phyloP scores from a whole-genome alignment of 345 rosid species.

The Cardamine occulta region DNA sequence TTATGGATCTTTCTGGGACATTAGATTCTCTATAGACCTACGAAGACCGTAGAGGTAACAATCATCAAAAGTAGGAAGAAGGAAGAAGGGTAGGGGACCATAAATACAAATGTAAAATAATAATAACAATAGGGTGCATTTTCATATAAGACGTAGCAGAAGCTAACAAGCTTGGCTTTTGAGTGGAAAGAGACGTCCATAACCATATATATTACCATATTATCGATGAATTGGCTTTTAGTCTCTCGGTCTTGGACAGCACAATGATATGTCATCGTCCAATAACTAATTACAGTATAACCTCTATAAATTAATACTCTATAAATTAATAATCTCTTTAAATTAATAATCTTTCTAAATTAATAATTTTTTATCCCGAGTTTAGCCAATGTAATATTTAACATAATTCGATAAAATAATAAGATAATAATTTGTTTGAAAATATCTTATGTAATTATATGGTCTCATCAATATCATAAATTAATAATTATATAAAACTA shows the following conservation, averaged over 20 bases:
- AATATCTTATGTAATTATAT: too few species aligned
- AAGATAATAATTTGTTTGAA: too few species aligned
- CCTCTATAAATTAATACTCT: too few species aligned
- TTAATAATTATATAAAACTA: too few species aligned
- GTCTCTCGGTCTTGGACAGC: background rate
- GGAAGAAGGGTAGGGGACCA: conserved; percentile 22
- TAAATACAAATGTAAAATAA: background rate
- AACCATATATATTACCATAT: background rate
- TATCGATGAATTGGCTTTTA: background rate
- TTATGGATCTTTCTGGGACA: background rate
- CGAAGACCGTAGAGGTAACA: conserved; percentile 18
- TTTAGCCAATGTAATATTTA: too few species aligned
- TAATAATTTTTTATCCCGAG: too few species aligned
- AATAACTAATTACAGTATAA: too few species aligned
- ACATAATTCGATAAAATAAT: too few species aligned
- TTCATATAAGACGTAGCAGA: conserved; percentile 24
- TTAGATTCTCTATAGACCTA: background rate
- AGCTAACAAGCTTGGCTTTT: conserved; percentile 37
- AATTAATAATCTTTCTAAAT: too few species aligned
- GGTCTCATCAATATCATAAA: too few species aligned
- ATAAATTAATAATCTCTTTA: too few species aligned
- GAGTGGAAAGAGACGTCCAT: conserved; percentile 27
- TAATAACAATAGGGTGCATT: background rate
- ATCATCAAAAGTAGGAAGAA: conserved; percentile 27
- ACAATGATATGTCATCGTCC: conserved; percentile 29